These are phyloP conservation scores for Wallacemonas collosoma DNA, from an alignment of 208 protist species.

Conservation along the genomic window DNA sequence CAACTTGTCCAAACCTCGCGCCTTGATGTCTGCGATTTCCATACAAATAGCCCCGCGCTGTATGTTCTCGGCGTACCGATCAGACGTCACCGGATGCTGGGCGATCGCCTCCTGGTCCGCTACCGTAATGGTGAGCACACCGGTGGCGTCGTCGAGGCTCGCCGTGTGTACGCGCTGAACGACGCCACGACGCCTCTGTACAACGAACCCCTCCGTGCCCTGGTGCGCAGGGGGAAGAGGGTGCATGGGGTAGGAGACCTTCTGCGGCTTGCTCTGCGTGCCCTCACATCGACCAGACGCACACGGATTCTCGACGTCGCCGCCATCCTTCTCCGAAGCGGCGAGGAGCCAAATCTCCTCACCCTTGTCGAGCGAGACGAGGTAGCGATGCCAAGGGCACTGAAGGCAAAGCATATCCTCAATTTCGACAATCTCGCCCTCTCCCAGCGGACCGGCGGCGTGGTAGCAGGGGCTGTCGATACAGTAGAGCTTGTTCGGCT, in stretches of 20 bases:
- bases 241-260: slow-evolving; percentile 30
- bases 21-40: slow-evolving; percentile 88
- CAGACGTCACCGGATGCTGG: slow-evolving; percentile 58
- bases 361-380: slow-evolving; percentile 78
- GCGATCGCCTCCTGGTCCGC: slow-evolving; percentile 49
- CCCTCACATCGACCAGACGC: neutral
- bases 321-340: slow-evolving; percentile 21
- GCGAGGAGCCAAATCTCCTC: slow-evolving; percentile 51
- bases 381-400: slow-evolving; percentile 83
- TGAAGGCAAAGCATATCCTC: slow-evolving; percentile 83
- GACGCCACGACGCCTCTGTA: slow-evolving; percentile 18
- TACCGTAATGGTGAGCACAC: slow-evolving; percentile 78
- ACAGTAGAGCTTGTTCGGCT: slow-evolving; percentile 50
- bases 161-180: slow-evolving; percentile 79
- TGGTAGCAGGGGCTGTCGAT: slow-evolving; percentile 90
- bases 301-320: slow-evolving; percentile 9
- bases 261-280: neutral
- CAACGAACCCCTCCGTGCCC: slow-evolving; percentile 25
- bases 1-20: slow-evolving; percentile 48
- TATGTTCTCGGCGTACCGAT: slow-evolving; percentile 47
- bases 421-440: slow-evolving; percentile 81
- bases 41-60: slow-evolving; percentile 84
- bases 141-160: slow-evolving; percentile 63
- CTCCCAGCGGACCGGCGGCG: slow-evolving; percentile 74
- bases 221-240: slow-evolving; percentile 30